These are phyloP conservation scores for Discostella pseudostelligera DNA, from an alignment of 108 stramenopile genomes.

Conservation along the genomic window DNA sequence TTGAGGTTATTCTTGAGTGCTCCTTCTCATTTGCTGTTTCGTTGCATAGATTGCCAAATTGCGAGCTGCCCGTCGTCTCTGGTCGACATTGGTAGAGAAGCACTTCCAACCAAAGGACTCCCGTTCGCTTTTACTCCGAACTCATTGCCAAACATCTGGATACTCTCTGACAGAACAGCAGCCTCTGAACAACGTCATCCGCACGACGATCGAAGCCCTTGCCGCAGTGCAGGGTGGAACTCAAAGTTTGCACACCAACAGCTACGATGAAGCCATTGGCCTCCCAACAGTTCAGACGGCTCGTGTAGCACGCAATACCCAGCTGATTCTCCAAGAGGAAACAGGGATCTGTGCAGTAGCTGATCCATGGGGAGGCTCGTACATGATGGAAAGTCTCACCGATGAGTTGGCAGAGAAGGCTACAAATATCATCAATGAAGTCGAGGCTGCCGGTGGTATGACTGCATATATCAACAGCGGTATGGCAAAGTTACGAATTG, in stretches of 20 bases:
- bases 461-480: conserved; percentile 94
- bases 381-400: conserved; percentile 98
- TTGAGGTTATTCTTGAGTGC: not conserved
- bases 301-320: conserved; percentile 96
- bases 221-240: conserved; percentile 98
- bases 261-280: conserved; percentile 97
- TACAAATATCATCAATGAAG: conserved; percentile 85
- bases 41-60: conserved; percentile 83
- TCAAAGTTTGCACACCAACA: conserved; percentile 98
- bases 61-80: conserved; percentile 87
- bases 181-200: conserved; percentile 96
- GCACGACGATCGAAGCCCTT: conserved; percentile 97
- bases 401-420: conserved; percentile 91
- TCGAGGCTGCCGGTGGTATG: conserved; percentile 95
- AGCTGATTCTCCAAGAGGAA: conserved; percentile 97
- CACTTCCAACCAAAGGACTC: conserved; percentile 89
- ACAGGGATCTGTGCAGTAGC: conserved; percentile 61
- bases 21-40: not conserved
- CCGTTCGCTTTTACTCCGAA: conserved; percentile 89
- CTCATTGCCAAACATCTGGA: conserved; percentile 96
- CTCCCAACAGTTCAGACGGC: conserved; percentile 96
- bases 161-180: conserved; percentile 96
- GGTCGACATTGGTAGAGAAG: conserved; percentile 90
- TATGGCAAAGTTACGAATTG: conserved; percentile 93
- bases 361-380: conserved; percentile 91